Conservation (phyloP, 2,329 filamentous ascomycete species). For the Ceratocystis harringtonii region DNA sequence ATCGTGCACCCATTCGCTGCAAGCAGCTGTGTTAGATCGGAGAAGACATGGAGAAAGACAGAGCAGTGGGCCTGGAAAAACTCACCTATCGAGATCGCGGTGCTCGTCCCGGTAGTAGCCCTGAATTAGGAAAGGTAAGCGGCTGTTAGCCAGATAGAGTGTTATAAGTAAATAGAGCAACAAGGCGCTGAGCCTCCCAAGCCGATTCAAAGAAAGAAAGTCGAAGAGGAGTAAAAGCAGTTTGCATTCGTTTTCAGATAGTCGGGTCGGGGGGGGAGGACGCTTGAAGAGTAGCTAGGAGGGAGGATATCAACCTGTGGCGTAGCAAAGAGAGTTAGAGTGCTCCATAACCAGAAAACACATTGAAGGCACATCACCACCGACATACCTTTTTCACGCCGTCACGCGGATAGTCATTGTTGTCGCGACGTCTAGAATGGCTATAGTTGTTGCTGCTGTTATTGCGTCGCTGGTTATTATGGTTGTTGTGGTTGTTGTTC, state of each 20-base stretch:
- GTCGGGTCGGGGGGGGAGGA: not conserved
- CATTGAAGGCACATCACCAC: not conserved
- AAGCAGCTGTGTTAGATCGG: not conserved
- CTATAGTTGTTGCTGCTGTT: slow-evolving; percentile 4
- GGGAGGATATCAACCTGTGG: slow-evolving; percentile 15
- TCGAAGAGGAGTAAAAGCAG: slow-evolving; percentile 2
- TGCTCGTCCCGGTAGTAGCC: slow-evolving; percentile 43
- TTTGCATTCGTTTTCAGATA: slow-evolving; percentile 1
- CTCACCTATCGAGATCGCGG: slow-evolving; percentile 56
- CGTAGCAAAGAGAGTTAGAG: not conserved
- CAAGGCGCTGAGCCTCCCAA: slow-evolving; percentile 4
- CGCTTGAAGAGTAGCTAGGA: slow-evolving; percentile 7
- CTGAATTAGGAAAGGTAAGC: slow-evolving; percentile 32
- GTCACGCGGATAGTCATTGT: slow-evolving; percentile 17
- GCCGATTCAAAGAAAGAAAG: slow-evolving; percentile 2
- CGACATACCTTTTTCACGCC: slow-evolving; percentile 71
- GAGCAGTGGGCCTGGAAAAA: slow-evolving; percentile 14
- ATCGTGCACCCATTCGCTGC: slow-evolving; percentile 87
- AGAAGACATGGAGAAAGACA: not conserved
- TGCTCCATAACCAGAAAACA: not conserved
- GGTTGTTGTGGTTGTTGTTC: slow-evolving; percentile 3
- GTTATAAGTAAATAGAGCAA: slow-evolving; percentile 1
- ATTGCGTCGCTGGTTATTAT: not conserved
- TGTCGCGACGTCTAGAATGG: slow-evolving; percentile 15
- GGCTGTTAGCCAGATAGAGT: slow-evolving; percentile 10